A percentile compares a stretch with the other conserved stretches of the same genome.
Conservation (phyloP, 805 yeast species). For the Candida incommunis region DNA sequence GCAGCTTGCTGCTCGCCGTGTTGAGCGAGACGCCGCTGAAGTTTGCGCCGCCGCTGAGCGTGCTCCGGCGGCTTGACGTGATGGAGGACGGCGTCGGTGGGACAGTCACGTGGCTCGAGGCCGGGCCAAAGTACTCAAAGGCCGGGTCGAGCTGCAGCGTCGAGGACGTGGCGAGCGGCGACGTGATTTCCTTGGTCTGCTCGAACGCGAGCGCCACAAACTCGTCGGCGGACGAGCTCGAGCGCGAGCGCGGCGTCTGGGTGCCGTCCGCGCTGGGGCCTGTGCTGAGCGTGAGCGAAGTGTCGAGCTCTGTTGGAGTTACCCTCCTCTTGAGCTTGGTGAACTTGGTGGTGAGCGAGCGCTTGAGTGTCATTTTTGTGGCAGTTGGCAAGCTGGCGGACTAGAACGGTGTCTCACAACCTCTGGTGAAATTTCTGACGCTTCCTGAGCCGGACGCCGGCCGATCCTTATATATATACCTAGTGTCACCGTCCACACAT, state of each 20-base stretch:
- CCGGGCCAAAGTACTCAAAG: background rate
- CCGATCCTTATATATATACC: too few relatives aligned
- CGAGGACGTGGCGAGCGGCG: background rate
- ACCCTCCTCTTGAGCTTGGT: background rate
- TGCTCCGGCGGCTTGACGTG: background rate
- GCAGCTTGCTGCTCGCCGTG: background rate
- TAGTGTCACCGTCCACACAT: too few relatives aligned
- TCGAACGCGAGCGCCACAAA: background rate
- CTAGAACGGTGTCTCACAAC: background rate
- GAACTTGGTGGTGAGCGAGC: constrained; percentile 1
- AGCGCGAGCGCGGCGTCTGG: too few relatives aligned
- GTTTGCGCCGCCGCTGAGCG: background rate
- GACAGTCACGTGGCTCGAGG: too few relatives aligned
- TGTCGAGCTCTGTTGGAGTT: background rate
- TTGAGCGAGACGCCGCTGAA: background rate
- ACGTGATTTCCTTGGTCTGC: background rate
- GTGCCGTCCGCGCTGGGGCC: background rate
- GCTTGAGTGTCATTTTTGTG: background rate
- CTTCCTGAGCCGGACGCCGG: too few relatives aligned
- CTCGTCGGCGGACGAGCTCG: background rate
- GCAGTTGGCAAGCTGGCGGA: too few relatives aligned
- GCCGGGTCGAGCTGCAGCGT: constrained; percentile 1
- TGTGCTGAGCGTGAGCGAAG: background rate
- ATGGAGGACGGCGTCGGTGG: background rate
- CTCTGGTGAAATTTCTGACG: background rate